Evolutionary conservation across 2,329 filamentous ascomycete species (phyloP).

Genomic region (Fusarium domesticum): DNA sequence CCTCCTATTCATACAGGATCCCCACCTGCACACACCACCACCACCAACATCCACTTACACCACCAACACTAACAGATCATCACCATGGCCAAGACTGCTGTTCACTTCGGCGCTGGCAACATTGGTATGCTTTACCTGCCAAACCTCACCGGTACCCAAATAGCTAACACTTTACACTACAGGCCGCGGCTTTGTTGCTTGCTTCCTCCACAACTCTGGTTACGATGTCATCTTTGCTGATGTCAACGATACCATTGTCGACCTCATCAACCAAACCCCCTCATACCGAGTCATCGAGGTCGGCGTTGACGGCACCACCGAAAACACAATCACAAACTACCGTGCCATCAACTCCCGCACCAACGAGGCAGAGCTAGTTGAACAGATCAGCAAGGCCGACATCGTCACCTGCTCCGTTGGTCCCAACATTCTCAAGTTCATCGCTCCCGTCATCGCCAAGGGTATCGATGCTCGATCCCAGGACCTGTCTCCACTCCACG

Average conservation of each 20-base stretch:
- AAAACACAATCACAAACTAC: slow-evolving; percentile 89
- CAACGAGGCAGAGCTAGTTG: slow-evolving; percentile 73
- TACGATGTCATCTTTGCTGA: slow-evolving; percentile 97
- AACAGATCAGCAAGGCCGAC: slow-evolving; percentile 84
- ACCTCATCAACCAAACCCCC: slow-evolving; percentile 69
- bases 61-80: slow-evolving; percentile 5
- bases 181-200: slow-evolving; percentile 79
- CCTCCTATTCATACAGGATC: neutral
- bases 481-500: slow-evolving; percentile 66
- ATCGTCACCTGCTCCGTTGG: slow-evolving; percentile 96
- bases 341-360: slow-evolving; percentile 93
- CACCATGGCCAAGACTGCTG: slow-evolving; percentile 63
- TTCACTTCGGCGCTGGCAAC: slow-evolving; percentile 85
- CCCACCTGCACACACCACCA: slow-evolving; percentile 10
- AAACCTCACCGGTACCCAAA: too few relatives aligned
- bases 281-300: slow-evolving; percentile 94
- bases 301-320: slow-evolving; percentile 74
- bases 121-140: slow-evolving; percentile 65
- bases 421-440: slow-evolving; percentile 93
- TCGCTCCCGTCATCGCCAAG: slow-evolving; percentile 92
- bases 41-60: slow-evolving; percentile 9
- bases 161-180: slow-evolving; percentile 14
- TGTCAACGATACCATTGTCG: slow-evolving; percentile 80
- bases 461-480: slow-evolving; percentile 76
- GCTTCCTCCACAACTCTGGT: slow-evolving; percentile 90